Evolutionary conservation across 768 basidiomycete genomes (phyloP), one percentile per base, ranked within the genome.

Genomic region (Amanita phalloides): DNA sequence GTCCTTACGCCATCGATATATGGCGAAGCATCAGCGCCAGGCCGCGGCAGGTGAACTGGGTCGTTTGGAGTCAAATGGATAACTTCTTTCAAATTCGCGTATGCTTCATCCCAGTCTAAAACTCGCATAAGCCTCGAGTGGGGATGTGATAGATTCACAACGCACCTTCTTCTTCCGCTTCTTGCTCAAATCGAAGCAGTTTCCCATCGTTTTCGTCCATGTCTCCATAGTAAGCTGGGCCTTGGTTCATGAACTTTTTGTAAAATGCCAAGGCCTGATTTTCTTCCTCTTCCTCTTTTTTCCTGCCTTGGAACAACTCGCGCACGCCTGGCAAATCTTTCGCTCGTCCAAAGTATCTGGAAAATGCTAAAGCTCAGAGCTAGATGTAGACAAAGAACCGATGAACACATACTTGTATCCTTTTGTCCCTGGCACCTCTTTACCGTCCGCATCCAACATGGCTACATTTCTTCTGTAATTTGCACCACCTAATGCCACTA

Each of bases 261-360:
- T 90, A 93, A 61, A 77, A 86, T 0, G 77, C 74, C 17, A 83
- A 67, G 0, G 82, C 78, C 55, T 80, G 79, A 56, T 82, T 90
- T 66, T 96, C 92, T 63, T 96, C 94, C 32, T 90, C 86, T 43
- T 89, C 90, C 47, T 93, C 89, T 59, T 82, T 78, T 67, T 91
- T 87, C 42, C 84, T 79, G 64, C 84, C 82, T 63, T 86, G 74
- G 62, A 97, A 98, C n/a, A 99, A 77, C 66, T 98, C 95, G 53
- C 85, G 84, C 9, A 97, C 91, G 36, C 95, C 94, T 0, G 95
- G 95, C 1, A 99, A 72, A 51, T 98, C 95, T 64, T 91, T 95
- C 3, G 95, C 92, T 26, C 94, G 85, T 52, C 94, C 95, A 64
- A 99, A 98, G 67, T 97, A 98, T 64, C 93, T 95, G 33, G 8